These are phyloP conservation scores for Santalum album DNA, from an alignment of 164 flowering plant species.

Conservation along the genomic window DNA sequence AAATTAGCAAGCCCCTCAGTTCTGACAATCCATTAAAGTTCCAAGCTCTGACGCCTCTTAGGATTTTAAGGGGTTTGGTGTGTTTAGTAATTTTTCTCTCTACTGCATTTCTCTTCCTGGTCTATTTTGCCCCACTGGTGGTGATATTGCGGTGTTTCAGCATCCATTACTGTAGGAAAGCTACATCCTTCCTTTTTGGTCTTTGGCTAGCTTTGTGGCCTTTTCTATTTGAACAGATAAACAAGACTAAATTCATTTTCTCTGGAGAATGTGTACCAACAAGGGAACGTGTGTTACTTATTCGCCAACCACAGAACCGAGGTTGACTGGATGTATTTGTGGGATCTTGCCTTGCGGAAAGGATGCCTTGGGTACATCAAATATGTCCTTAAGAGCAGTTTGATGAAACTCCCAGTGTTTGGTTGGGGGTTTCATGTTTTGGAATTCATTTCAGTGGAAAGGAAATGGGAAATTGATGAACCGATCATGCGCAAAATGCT, in stretches of 20 bases:
- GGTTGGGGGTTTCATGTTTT: conserved; percentile 87
- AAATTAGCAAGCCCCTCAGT: conserved; percentile 17
- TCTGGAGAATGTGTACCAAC: conserved; percentile 69
- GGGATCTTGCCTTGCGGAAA: conserved; percentile 87
- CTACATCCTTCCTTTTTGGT: conserved; percentile 56
- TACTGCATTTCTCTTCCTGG: conserved; percentile 68
- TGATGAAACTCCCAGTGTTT: conserved; percentile 84
- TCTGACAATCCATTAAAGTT: conserved; percentile 27
- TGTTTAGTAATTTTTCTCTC: conserved; percentile 60
- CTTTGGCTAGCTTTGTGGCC: conserved; percentile 92
- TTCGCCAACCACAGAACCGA: conserved; percentile 93
- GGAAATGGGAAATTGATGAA: conserved; percentile 90
- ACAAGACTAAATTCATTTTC: conserved; percentile 71
- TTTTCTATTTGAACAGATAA: conserved; percentile 83
- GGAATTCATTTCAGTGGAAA: conserved; percentile 83
- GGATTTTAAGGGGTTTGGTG: conserved; percentile 58
- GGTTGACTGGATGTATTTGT: conserved; percentile 99
- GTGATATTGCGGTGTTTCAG: conserved; percentile 53
- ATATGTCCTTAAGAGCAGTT: conserved; percentile 83
- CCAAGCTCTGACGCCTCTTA: conserved; percentile 44
- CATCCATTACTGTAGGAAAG: conserved; percentile 61
- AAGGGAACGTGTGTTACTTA: conserved; percentile 66
- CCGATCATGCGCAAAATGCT: conserved; percentile 51
- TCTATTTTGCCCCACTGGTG: conserved; percentile 43
- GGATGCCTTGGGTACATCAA: conserved; percentile 68